These are phyloP conservation scores for Ricinus communis DNA, from an alignment of 345 rosid genomes.

Conservation along the genomic window DNA sequence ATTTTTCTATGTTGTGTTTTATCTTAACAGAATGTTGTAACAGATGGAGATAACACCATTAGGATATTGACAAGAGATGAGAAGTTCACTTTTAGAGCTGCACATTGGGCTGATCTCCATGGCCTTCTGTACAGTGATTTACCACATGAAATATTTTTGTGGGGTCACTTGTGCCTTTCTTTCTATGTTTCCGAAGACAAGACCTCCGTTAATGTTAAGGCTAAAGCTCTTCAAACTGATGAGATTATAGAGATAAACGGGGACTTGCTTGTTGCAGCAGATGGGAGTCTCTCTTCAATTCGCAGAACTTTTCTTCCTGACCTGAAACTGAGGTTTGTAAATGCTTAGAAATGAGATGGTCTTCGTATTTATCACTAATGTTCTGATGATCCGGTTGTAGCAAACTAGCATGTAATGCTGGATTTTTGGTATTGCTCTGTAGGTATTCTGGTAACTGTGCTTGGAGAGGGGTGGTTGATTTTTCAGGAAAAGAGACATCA, in stretches of 20 bases:
- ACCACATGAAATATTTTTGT: conserved; percentile 47
- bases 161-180: conserved; percentile 68
- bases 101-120: conserved; percentile 81
- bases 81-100: conserved; percentile 65
- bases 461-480: conserved; percentile 80
- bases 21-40: conserved; percentile 49
- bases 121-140: conserved; percentile 46
- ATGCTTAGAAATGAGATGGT: not conserved
- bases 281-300: conserved; percentile 70
- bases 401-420: not conserved
- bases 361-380: no score
- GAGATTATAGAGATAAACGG: conserved; percentile 51
- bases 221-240: conserved; percentile 45
- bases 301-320: conserved; percentile 59
- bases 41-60: conserved; percentile 41
- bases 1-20: conserved; percentile 2
- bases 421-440: not conserved
- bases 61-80: conserved; percentile 60
- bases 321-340: conserved; percentile 58
- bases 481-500: conserved; percentile 49
- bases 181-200: conserved; percentile 47
- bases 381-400: no score
- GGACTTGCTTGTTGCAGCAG: conserved; percentile 76
- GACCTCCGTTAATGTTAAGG: conserved; percentile 43
- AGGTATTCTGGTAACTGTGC: conserved; percentile 88